Percentiles rank a stretch among this genome's conserved stretches.
phyloP scores from a whole-genome alignment of 2,329 filamentous ascomycete genomes.

The Thyridium curvatum region DNA sequence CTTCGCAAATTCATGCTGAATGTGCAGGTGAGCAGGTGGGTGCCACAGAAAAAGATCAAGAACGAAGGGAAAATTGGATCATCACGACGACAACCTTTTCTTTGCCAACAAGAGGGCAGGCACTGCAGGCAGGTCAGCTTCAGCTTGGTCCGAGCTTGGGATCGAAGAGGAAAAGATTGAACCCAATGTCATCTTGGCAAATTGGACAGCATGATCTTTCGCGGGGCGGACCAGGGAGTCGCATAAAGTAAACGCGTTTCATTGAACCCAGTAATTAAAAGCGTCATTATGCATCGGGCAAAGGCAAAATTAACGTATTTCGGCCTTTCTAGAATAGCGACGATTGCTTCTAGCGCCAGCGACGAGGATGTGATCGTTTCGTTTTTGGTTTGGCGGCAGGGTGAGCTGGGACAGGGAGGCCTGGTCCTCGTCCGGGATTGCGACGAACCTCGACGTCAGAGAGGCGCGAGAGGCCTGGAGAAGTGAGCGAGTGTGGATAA shows the following conservation, averaged over 20 bases:
- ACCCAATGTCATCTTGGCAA: not conserved
- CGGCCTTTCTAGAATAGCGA: conserved; percentile 27
- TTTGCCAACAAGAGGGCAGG: not conserved
- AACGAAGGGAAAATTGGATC: conserved; percentile 6
- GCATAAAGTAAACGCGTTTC: conserved; percentile 41
- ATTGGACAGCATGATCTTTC: conserved; percentile 1
- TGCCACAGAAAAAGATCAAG: conserved; percentile 12
- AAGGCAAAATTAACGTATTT: conserved; percentile 19
- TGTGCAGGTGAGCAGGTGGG: no score
- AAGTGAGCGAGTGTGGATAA: no score
- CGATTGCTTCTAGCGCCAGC: conserved; percentile 25
- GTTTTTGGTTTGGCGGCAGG: not conserved
- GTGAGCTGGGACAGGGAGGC: not conserved
- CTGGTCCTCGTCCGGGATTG: not conserved
- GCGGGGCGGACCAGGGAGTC: conserved; percentile 20
- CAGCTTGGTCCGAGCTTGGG: no score
- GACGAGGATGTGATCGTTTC: conserved; percentile 3
- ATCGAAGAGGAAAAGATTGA: no score
- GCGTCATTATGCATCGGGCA: conserved; percentile 34
- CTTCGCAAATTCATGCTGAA: conserved; percentile 21
- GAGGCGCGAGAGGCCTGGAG: no score
- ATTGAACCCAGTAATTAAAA: conserved; percentile 42
- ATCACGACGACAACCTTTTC: not conserved
- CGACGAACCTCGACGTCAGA: no score
- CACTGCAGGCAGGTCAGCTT: no score